A percentile compares a stretch with the other conserved stretches of the same genome.
phyloP scores from a whole-genome alignment of 2,329 filamentous ascomycete genomes.

The Diaporthe amygdali region DNA sequence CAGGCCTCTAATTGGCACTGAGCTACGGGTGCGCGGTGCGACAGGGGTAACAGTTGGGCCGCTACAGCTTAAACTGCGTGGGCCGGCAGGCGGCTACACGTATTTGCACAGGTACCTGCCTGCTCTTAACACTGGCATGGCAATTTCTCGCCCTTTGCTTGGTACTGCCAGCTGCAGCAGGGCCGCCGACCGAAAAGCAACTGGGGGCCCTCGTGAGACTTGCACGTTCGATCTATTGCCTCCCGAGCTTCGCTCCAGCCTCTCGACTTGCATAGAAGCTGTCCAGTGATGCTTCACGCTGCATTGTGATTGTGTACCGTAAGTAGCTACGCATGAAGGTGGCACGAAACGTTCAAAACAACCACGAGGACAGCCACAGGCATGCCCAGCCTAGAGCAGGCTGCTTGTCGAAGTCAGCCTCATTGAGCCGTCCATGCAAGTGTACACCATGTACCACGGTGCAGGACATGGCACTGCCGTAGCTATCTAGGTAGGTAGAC shows the following conservation, averaged over 20 bases:
- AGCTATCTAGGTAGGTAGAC: too few species aligned
- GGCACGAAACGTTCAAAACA: neutral
- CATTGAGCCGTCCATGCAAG: neutral
- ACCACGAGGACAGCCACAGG: neutral
- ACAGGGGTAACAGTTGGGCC: conserved; percentile 2
- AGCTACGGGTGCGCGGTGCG: neutral
- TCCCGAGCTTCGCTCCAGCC: neutral
- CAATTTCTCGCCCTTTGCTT: neutral
- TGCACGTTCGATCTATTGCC: neutral
- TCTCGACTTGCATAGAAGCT: neutral
- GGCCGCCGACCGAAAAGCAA: neutral
- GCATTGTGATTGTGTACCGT: neutral
- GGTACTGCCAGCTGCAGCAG: neutral
- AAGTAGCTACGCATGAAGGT: neutral
- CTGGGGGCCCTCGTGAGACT: neutral
- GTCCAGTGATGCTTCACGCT: neutral
- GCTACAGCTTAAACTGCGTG: neutral
- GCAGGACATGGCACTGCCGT: neutral
- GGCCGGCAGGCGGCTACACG: neutral
- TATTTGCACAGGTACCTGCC: neutral
- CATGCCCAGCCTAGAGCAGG: too few species aligned
- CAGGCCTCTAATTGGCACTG: neutral
- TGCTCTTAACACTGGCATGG: neutral
- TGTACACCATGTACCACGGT: neutral
- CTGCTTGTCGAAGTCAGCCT: too few species aligned